phyloP scores from a whole-genome alignment of 192 early-diverging fungal genomes.

The Coemansia brasiliensis region DNA sequence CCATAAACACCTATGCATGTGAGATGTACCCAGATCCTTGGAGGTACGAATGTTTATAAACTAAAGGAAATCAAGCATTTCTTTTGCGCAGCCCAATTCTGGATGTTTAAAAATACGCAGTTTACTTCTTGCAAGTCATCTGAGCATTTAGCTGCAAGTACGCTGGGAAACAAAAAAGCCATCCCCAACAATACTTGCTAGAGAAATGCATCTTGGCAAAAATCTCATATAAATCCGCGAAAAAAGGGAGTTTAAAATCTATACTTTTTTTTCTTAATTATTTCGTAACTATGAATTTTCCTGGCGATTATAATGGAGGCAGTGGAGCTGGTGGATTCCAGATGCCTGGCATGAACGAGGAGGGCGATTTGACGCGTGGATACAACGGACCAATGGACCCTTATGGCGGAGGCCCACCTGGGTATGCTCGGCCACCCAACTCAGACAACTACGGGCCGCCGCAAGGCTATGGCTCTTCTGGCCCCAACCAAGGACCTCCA shows the following conservation, averaged over 20 bases:
- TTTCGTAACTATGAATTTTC: slow-evolving; percentile 19
- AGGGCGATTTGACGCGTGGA: slow-evolving; percentile 1
- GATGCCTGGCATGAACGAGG: slow-evolving; percentile 4
- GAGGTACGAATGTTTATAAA: too few species aligned
- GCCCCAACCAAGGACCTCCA: background rate
- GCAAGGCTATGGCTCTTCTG: background rate
- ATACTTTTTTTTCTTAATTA: background rate
- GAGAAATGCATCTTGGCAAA: background rate
- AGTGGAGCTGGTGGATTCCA: slow-evolving; percentile 12
- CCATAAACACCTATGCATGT: too few species aligned
- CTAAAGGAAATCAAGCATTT: too few species aligned
- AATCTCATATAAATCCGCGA: background rate
- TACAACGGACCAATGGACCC: slow-evolving; percentile 3
- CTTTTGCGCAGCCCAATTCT: too few species aligned
- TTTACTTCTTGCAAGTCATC: too few species aligned
- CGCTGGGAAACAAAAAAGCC: background rate
- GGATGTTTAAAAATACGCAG: too few species aligned
- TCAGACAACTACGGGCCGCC: slow-evolving; percentile 13
- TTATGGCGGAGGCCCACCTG: background rate
- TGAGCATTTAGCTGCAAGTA: too few species aligned
- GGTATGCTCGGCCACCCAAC: slow-evolving; percentile 10
- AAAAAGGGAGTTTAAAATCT: background rate
- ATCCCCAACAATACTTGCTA: background rate
- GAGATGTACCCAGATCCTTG: too few species aligned
- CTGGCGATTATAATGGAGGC: slow-evolving; percentile 13